A percentile compares a stretch with the other conserved stretches of the same genome.
These are phyloP conservation scores for Alternaria metachromatica DNA, from an alignment of 2,329 filamentous ascomycete genomes.

Conservation along the genomic window DNA sequence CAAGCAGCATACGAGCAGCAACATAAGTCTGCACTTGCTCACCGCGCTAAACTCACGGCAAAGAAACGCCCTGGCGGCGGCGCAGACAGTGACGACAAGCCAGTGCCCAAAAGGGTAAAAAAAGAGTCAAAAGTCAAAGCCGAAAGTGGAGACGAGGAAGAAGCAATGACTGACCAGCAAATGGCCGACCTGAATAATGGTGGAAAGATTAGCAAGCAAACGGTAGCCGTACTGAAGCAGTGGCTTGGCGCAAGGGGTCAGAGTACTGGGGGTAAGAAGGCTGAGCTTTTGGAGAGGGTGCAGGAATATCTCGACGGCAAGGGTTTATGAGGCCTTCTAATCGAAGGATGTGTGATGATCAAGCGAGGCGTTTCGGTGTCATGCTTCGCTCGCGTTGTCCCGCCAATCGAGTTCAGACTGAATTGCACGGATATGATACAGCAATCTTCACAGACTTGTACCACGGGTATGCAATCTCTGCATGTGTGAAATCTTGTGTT, in stretches of 20 bases:
- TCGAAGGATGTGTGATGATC: neutral
- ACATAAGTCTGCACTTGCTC: conserved; percentile 50
- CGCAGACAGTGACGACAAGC: conserved; percentile 20
- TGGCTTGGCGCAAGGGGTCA: conserved; percentile 37
- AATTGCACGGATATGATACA: neutral
- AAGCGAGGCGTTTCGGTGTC: neutral
- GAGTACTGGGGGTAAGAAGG: conserved; percentile 43
- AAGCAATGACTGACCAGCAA: conserved; percentile 51
- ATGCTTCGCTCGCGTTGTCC: neutral
- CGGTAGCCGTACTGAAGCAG: conserved; percentile 43
- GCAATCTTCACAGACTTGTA: neutral
- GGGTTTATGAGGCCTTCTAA: neutral
- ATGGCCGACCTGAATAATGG: conserved; percentile 55
- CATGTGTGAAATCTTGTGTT: neutral
- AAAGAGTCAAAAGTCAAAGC: conserved; percentile 33
- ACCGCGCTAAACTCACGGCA: conserved; percentile 47
- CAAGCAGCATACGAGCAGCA: conserved; percentile 62
- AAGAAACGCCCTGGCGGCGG: conserved; percentile 52
- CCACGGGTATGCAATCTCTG: neutral
- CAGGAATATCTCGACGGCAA: conserved; percentile 1
- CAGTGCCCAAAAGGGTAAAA: conserved; percentile 34
- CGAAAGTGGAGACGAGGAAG: conserved; percentile 24
- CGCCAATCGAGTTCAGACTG: neutral
- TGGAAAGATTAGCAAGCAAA: conserved; percentile 53
- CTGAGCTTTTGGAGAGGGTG: neutral